A percentile compares a stretch with the other conserved stretches of the same genome.
Evolutionary conservation across 2,329 filamentous ascomycete species (phyloP).

Genomic region (Colletotrichum lentis): DNA sequence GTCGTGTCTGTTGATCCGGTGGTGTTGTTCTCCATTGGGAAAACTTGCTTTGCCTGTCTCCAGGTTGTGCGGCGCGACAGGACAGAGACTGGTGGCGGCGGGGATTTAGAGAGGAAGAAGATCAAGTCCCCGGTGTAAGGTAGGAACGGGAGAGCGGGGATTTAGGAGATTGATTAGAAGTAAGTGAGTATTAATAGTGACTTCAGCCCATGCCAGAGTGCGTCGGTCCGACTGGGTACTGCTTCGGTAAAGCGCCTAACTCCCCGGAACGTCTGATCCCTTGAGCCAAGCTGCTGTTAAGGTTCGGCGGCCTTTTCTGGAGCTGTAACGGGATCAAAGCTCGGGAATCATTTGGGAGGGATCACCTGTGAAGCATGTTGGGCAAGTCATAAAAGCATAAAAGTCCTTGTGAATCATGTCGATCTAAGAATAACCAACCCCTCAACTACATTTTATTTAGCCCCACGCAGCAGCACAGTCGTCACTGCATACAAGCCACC

Average conservation of each 20-base stretch:
- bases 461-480: not conserved
- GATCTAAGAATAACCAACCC: not conserved
- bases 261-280: not conserved
- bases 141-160: conserved; percentile 19
- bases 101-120: conserved; percentile 32
- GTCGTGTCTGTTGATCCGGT: conserved; percentile 8
- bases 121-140: conserved; percentile 9
- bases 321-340: not conserved
- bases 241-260: not conserved
- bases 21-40: conserved; percentile 26
- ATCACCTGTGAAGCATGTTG: not conserved
- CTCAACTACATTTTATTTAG: not conserved
- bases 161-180: conserved; percentile 16
- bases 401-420: not conserved
- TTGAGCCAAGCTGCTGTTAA: not conserved
- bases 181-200: not conserved
- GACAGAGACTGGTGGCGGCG: conserved; percentile 2
- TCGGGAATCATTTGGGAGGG: not conserved
- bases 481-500: not conserved
- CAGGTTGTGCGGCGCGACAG: not conserved
- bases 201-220: not conserved
- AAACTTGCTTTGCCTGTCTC: not conserved
- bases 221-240: not conserved
- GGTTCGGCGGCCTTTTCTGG: not conserved
- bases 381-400: conserved; percentile 11